Base-by-base conservation (phyloP, 2,329 filamentous ascomycete species). In the Emergomyces pasteurianus region DNA sequence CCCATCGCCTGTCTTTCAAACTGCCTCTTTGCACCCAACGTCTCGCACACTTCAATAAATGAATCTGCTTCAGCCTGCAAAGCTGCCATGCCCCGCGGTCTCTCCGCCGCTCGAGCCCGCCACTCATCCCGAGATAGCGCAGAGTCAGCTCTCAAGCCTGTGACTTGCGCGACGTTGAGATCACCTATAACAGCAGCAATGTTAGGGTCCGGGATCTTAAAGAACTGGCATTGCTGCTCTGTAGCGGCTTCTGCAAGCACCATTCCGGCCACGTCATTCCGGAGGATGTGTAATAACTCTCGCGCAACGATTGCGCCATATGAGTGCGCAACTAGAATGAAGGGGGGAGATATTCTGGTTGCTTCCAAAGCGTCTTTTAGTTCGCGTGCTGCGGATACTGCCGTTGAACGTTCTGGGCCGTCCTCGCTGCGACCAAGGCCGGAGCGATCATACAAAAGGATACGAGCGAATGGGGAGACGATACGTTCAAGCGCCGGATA, bases 281-380 rank as follows among this genome's bases (percentile, higher is more conserved):
- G 60, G 36, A 69, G 65, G 0, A 72, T 61, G 59, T 76, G 71
- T 16, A 77, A 63, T 59, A 70, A 76, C 56, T 76, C 73, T 5
- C 75, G 70, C 21, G 73, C 72, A 47, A 76, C 64, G 49, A 76
- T 71, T 0, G 67, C 74, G 8, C 75, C 75, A 58, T 75, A 77
- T 12, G 73, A 76, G 62, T 77, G 75, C 1, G 67, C 74, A 2
- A 72, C 68, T 6, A 77, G 64, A 2, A 75, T 49, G 18, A 72
- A 67, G 1, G 73, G 74, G 7, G 71, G 65, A 0, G 43, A 8
- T 0, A 74, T 60, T 0, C 63, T 36, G 12, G 63, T 65, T 4
- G 47, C 58, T n/a, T 63, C 14, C 5, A 75, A 66, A n/a, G 74
- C 65, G 28, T 38, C 61, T 49, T 67, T 67, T 28, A 76, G 63